Evolutionary conservation across 176 grass and related monocot genomes (phyloP).

Genomic region (Phoenix roebelenii): DNA sequence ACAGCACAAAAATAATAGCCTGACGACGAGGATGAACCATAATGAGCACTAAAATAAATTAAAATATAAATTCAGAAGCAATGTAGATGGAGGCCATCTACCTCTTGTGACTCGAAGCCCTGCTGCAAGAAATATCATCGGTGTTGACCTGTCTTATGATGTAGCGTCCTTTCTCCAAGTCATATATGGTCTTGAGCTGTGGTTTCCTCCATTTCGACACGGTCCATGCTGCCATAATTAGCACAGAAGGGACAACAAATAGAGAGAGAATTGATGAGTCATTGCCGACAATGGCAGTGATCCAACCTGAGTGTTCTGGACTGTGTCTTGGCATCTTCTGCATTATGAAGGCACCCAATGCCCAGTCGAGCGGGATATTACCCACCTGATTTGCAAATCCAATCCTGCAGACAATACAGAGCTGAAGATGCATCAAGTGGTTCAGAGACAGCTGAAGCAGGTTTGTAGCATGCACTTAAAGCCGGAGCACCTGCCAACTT

Average conservation of each 20-base stretch:
- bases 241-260: constrained; percentile 30
- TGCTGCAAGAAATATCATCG: constrained; percentile 20
- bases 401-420: constrained; percentile 44
- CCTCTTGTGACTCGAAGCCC: no score
- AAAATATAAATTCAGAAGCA: no score
- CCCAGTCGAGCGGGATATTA: constrained; percentile 65
- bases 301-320: constrained; percentile 28
- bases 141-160: constrained; percentile 45
- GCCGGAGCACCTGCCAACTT: no score
- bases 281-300: constrained; percentile 21
- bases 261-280: constrained; percentile 31
- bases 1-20: no score
- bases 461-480: no score
- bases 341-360: constrained; percentile 74
- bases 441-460: no score
- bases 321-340: constrained; percentile 31
- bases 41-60: no score
- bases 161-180: constrained; percentile 69
- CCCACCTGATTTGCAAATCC: constrained; percentile 59
- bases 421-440: background rate
- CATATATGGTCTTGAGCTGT: constrained; percentile 50
- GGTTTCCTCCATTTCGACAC: constrained; percentile 50
- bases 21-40: no score
- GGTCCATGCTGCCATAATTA: constrained; percentile 48
- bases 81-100: no score